Base-by-base conservation (phyloP, 179 eudicot genomes). In the Silene noctiflora region DNA sequence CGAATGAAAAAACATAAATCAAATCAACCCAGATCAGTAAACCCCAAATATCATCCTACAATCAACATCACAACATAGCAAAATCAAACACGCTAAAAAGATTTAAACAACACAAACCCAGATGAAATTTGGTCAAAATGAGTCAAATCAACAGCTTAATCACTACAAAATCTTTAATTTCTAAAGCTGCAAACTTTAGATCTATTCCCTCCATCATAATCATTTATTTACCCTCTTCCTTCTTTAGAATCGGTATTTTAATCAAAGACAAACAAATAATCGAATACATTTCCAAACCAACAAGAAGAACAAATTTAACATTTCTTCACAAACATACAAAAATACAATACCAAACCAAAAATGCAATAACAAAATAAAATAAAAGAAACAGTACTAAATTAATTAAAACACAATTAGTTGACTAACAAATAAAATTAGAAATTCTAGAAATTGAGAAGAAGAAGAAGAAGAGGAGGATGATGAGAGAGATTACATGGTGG, bases 401-500 rank as follows among this genome's bases (percentile, higher is more conserved):
- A 68, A 39, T 17, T 12, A 10, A 68, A 69, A 59, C 61, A 24
- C 22, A 17, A 59, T 9, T 2, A 55, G 6, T 13, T 6, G 44
- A 71, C 8, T 0, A 17, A 4, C 7, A n/a, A 17, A 55, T 17
- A 17, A n/a, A 17, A 55, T 55, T 55, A 4, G 4, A 12, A 58
- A 0, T 6, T 39, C 25, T n/a, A 69, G n/a, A 13, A 66, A 9
- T 1, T 2, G 29, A 2, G 21, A 56, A 6, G 4, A 25, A 11
- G 62, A 11, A 27, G 61, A 35, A 55, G 27, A 1, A 7, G 9
- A 11, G 55, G 62, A 11, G 20, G 61, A 35, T 39, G 27, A 1
- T 7, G 9, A 11, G 55, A 51, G 66, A 68, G 61, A 29, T 76
- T 76, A 76, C 76, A 6, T 16, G 46, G 14, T 27, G 33, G 74